Evolutionary conservation across 2,329 filamentous ascomycete species (phyloP).

Genomic region (Arthrobotrys pseudoclavata): DNA sequence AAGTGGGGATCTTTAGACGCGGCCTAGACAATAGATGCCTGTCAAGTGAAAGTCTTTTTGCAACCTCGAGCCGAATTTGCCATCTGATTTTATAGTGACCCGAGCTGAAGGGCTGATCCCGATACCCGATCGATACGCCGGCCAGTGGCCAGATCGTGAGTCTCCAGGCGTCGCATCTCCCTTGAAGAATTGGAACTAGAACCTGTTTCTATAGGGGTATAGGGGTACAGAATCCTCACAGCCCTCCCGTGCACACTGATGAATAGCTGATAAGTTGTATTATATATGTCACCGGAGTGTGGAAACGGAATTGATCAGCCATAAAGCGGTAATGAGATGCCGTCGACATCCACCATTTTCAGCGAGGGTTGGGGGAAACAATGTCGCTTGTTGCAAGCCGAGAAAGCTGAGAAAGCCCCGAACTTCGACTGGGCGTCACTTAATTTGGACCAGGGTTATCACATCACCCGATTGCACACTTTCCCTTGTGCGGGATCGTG

Average conservation of each 20-base stretch:
- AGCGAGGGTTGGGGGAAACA: slow-evolving; percentile 15
- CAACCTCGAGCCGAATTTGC: slow-evolving; percentile 18
- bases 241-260: slow-evolving; percentile 27
- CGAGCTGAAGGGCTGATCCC: slow-evolving; percentile 23
- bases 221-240: not conserved
- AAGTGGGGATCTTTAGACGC: slow-evolving; percentile 18
- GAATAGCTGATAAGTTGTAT: slow-evolving; percentile 26
- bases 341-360: slow-evolving; percentile 16
- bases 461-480: slow-evolving; percentile 55
- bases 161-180: slow-evolving; percentile 5
- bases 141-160: slow-evolving; percentile 31
- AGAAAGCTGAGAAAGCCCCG: slow-evolving; percentile 57
- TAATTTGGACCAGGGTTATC: slow-evolving; percentile 52
- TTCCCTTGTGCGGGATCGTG: slow-evolving; percentile 55
- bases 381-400: slow-evolving; percentile 38
- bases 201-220: slow-evolving; percentile 23
- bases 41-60: slow-evolving; percentile 2
- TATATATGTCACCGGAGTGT: not conserved
- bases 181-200: not conserved
- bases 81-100: slow-evolving; percentile 17
- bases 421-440: slow-evolving; percentile 58
- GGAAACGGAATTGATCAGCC: slow-evolving; percentile 45
- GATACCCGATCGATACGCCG: slow-evolving; percentile 34
- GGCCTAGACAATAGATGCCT: slow-evolving; percentile 26
- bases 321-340: slow-evolving; percentile 38